Evolutionary conservation across 2,329 filamentous ascomycete species (phyloP), one percentile per base, ranked within the genome.

Genomic region (Ophioceras dolichostomum): DNA sequence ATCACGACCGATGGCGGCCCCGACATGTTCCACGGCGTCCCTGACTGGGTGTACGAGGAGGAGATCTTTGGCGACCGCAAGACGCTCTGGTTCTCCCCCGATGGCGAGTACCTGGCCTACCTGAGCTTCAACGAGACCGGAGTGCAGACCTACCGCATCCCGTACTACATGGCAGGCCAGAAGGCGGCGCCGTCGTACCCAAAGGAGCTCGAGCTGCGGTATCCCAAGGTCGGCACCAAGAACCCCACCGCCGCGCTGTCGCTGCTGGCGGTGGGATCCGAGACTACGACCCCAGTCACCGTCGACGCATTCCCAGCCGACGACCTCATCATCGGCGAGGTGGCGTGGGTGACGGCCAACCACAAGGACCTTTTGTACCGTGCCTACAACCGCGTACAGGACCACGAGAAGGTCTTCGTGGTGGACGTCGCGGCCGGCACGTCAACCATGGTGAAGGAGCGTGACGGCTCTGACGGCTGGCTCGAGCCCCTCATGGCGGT

Each of bases 21-120:
- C 0, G 78, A 96, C 48, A 76, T 91, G 41, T 98, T 98, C 59
- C 95, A 98, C 50, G 91, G 93, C 16, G 76, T 95, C 14, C 91
- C 91, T 1, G 93, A 98, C 57, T 98, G 91, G 91, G 91, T 96
- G 0, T 94, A 93, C 52, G 86, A 94, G 54, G 69, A 73, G 45
- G 86, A 94, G 56, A 84, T 94, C 3, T 84, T 96, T 43, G 58
- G 66, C 13, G 80, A 74, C 2, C 83, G 84, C 47, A 85, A 75
- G 43, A 91, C 84, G 5, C 93, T 88, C 1, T 98, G 93, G 91
- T 98, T 88, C 88, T 89, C 86, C 24, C 72, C 79, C 24, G 85
- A 93, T 54, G 91, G 88, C 36, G 80, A 86, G 49, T 94, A 83
- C 54, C 62, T 98, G 40, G 86, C 91, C 18, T 98, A 94, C 56